Base-by-base conservation (phyloP, 306 rosid genomes). In the Cicer bijugum region DNA sequence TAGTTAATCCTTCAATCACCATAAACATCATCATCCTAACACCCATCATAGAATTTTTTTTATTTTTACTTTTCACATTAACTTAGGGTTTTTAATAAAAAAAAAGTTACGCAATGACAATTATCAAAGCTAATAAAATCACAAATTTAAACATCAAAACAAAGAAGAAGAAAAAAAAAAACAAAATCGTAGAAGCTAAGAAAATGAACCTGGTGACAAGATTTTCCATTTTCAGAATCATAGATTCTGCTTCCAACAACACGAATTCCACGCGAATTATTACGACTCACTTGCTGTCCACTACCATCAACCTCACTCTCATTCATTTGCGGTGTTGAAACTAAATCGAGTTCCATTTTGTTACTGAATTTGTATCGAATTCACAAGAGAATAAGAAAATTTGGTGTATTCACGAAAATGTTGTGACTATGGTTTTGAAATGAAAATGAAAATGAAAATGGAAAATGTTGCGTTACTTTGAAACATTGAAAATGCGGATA, bases 131-230 rank as follows among this genome's bases (percentile, higher is more conserved):
- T 50, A 14, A 14, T 2, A 50, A 6, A n/a, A 50, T 50, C 20
- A 56, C 39, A 11, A 56, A 9, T 9, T 37, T 56, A 57, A n/a
- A 6, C 39, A 53, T 3, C 20, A 14, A 45, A 50, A 6, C 9
- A 14, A 50, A 50, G 20, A 55, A 55, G 20, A 55, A 7, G 6
- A 3, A 16, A 4, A 16, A 17, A 2, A 16, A 17, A 23, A 4
- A 37, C 9, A 55, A 33, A 60, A 2, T 7, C n/a, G 12, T 11
- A 62, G 11, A 60, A 60, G 23, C 12, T 60, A 12, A 15, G 9
- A 20, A 37, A 37, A 58, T 12, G 5, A 23, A 80, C 97, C 89
- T 91, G 98, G 55, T 90, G 98, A 47, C 97, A 90, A 45, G 87
- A 71, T 64, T 65, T 85, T 0, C 90, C 96, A 23, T 83, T 80